A percentile compares a stretch with the other conserved stretches of the same genome.
Conservation (phyloP, 202 grass and related monocot species). For the Schoenoplectus triqueter region DNA sequence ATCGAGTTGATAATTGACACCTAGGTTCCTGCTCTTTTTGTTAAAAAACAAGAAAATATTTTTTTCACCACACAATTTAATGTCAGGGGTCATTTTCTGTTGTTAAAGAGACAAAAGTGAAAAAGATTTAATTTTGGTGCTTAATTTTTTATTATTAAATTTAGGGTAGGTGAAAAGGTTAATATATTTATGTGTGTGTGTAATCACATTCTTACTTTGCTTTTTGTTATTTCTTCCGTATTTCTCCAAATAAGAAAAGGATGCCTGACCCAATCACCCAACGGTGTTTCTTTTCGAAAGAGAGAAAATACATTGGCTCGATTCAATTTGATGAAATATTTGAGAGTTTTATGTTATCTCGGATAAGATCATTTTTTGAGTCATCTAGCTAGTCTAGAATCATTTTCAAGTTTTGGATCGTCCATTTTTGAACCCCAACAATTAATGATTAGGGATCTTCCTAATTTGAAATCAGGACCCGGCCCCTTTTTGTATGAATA, state of each 20-base stretch:
- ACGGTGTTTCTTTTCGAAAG: too few relatives aligned
- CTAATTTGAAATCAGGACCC: too few relatives aligned
- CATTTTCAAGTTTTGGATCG: neutral
- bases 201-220: neutral
- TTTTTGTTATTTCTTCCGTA: constrained; percentile 8
- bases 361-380: neutral
- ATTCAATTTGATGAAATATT: too few relatives aligned
- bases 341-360: neutral
- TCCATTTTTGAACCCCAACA: neutral
- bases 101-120: constrained; percentile 20
- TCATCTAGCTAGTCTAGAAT: neutral
- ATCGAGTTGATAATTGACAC: too few relatives aligned
- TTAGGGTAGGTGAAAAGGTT: constrained; percentile 28
- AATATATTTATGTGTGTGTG: neutral
- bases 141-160: neutral
- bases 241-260: constrained; percentile 11
- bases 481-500: too few relatives aligned
- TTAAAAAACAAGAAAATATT: constrained; percentile 14
- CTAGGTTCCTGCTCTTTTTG: constrained; percentile 8
- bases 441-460: too few relatives aligned
- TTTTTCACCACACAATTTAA: constrained; percentile 17
- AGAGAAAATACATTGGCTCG: too few relatives aligned
- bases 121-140: neutral
- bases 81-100: constrained; percentile 12
- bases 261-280: constrained; percentile 18